Conservation (phyloP, 306 rosid species). For the Lablab purpureus region DNA sequence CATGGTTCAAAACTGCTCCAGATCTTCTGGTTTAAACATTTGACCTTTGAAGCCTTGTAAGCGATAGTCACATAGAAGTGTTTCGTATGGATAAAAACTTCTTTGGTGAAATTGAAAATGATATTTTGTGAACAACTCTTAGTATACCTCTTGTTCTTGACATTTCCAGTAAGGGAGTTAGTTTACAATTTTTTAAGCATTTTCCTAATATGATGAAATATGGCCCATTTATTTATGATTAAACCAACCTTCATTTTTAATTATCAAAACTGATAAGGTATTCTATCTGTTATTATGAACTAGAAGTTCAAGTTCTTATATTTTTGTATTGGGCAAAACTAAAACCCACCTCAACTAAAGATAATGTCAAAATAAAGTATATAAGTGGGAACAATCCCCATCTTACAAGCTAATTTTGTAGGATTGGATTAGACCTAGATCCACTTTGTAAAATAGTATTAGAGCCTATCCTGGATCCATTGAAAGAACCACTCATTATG, state of each 20-base stretch:
- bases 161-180: conserved; percentile 5
- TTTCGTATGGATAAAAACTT: conserved; percentile 11
- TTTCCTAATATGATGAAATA: background rate
- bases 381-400: too few relatives aligned
- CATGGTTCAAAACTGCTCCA: conserved; percentile 6
- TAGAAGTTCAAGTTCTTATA: background rate
- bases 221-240: background rate
- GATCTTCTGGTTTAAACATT: conserved; percentile 13
- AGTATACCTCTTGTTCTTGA: conserved; percentile 23
- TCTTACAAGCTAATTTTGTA: too few relatives aligned
- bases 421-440: too few relatives aligned
- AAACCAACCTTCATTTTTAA: background rate
- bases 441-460: too few relatives aligned
- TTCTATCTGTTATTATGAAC: background rate
- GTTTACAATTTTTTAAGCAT: conserved; percentile 13
- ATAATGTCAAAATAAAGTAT: too few relatives aligned
- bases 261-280: background rate
- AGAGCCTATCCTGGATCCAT: too few relatives aligned
- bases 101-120: conserved; percentile 9
- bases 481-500: too few relatives aligned
- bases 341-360: too few relatives aligned
- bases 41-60: conserved; percentile 13
- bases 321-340: too few relatives aligned
- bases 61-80: conserved; percentile 18
- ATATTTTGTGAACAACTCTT: conserved; percentile 5